phyloP scores from a whole-genome alignment of 257 asterid species.

The Capsicum baccatum region DNA sequence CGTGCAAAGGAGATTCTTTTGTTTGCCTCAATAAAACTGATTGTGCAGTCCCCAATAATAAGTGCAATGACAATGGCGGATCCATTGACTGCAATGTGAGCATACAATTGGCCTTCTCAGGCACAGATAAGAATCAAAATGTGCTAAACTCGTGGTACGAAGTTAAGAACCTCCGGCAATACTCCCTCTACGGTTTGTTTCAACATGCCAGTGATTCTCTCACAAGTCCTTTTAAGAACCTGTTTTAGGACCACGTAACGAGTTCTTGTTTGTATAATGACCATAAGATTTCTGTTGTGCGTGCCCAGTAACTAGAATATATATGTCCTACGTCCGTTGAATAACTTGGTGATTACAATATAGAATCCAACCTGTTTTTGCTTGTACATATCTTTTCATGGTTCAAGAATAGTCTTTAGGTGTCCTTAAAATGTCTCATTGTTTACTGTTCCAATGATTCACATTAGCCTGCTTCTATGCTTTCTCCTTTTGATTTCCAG shows the following conservation, averaged over 20 bases:
- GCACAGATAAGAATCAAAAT: conserved; percentile 68
- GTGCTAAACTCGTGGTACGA: conserved; percentile 92
- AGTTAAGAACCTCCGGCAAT: conserved; percentile 80
- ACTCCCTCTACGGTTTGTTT: conserved; percentile 72
- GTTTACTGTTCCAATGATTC: not conserved
- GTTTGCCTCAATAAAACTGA: conserved; percentile 84
- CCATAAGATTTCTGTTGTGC: not conserved
- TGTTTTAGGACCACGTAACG: conserved; percentile 49
- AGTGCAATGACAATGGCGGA: conserved; percentile 70
- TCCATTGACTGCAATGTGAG: conserved; percentile 61
- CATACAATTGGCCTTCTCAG: conserved; percentile 83
- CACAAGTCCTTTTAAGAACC: conserved; percentile 53
- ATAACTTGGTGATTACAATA: conserved; percentile 12
- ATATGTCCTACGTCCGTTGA: not conserved
- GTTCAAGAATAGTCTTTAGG: not conserved
- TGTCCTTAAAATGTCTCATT: not conserved
- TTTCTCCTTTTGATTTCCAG: too few relatives aligned
- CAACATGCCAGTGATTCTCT: conserved; percentile 56
- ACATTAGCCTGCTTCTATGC: too few relatives aligned
- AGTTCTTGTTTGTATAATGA: conserved; percentile 9
- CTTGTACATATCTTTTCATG: not conserved
- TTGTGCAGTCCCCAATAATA: conserved; percentile 66
- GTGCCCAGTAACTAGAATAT: not conserved
- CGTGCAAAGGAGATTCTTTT: conserved; percentile 59
- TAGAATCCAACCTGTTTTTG: conserved; percentile 2